Evolutionary conservation across 1,284 basidiomycete species (phyloP).

Genomic region (Tetrapyrgos nigripes): DNA sequence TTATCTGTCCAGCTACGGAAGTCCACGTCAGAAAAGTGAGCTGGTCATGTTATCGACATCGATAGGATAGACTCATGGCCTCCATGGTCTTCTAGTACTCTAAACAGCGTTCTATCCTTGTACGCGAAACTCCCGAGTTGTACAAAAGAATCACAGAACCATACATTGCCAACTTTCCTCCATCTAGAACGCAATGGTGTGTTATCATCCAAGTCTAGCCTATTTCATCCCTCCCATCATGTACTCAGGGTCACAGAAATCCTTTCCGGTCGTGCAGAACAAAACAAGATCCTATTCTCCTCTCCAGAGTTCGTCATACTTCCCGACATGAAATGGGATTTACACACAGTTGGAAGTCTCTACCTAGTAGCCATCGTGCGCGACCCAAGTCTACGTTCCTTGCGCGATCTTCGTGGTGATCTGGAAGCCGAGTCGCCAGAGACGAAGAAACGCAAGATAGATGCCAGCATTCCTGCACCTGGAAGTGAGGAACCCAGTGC

Average conservation of each 20-base stretch:
- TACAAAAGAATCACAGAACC: conserved; percentile 77
- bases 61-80: background rate
- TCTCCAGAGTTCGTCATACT: conserved; percentile 83
- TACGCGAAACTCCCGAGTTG: conserved; percentile 82
- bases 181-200: conserved; percentile 83
- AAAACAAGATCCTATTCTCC: conserved; percentile 76
- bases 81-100: conserved; percentile 69
- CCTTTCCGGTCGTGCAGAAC: conserved; percentile 81
- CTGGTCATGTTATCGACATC: background rate
- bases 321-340: conserved; percentile 96
- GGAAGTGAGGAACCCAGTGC: background rate
- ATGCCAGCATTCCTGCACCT: background rate
- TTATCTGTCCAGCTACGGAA: conserved; percentile 85
- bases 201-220: conserved; percentile 19
- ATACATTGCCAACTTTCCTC: conserved; percentile 79
- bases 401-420: conserved; percentile 71
- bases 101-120: conserved; percentile 73
- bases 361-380: conserved; percentile 80
- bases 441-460: background rate
- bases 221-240: background rate
- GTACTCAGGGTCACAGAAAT: conserved; percentile 85
- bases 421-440: background rate
- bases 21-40: conserved; percentile 80
- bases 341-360: conserved; percentile 69
- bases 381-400: conserved; percentile 60